phyloP scores from a whole-genome alignment of 2,329 filamentous ascomycete genomes.

The Colletotrichum sp. region DNA sequence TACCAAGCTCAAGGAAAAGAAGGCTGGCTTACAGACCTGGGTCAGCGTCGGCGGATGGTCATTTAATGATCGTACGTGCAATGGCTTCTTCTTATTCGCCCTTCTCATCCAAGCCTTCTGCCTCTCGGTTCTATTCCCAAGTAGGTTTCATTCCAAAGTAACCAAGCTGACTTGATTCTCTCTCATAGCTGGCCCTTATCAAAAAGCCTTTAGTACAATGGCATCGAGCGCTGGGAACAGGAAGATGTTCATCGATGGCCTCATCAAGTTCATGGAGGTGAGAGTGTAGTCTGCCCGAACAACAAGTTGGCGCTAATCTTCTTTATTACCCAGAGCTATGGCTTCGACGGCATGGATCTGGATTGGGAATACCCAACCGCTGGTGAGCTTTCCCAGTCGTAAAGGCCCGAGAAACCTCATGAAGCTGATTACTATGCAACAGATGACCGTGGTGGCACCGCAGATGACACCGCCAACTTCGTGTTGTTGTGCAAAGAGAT shows the following conservation, averaged over 20 bases:
- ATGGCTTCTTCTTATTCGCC: background rate
- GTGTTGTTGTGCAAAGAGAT: slow-evolving; percentile 1
- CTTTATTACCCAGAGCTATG: slow-evolving; percentile 43
- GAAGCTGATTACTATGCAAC: slow-evolving; percentile 30
- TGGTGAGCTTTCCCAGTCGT: background rate
- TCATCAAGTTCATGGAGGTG: slow-evolving; percentile 21
- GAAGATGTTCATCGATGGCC: slow-evolving; percentile 23
- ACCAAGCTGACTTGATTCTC: slow-evolving; percentile 9
- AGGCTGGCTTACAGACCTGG: slow-evolving; percentile 35
- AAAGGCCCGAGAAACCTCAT: slow-evolving; percentile 19
- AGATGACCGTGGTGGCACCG: slow-evolving; percentile 33
- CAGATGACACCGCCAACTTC: slow-evolving; percentile 39
- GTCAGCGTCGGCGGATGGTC: slow-evolving; percentile 48
- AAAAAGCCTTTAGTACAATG: slow-evolving; percentile 28
- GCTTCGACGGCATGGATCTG: slow-evolving; percentile 31
- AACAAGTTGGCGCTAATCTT: slow-evolving; percentile 24
- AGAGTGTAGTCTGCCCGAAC: slow-evolving; percentile 29
- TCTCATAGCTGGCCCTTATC: slow-evolving; percentile 24
- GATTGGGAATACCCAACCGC: slow-evolving; percentile 29
- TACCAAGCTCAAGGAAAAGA: slow-evolving; percentile 33
- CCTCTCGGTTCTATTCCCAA: background rate
- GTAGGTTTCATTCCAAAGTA: background rate
- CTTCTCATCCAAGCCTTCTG: background rate
- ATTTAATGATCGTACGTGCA: slow-evolving; percentile 36
- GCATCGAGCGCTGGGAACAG: slow-evolving; percentile 8